Evolutionary conservation across 306 rosid genomes (phyloP).

Genomic region (Gillenia trifoliata): DNA sequence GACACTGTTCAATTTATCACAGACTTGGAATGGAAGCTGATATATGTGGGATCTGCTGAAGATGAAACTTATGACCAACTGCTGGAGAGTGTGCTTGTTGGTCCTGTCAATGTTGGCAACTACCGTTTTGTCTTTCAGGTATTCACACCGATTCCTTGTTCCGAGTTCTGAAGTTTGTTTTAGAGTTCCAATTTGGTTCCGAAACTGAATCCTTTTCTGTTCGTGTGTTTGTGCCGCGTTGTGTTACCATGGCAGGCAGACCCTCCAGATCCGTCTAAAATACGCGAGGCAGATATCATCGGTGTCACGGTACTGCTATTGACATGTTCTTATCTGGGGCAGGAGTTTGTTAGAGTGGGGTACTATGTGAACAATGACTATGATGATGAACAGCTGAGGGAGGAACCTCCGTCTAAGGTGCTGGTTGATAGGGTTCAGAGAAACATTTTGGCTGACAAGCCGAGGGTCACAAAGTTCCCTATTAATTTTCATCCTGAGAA

Average conservation of each 20-base stretch:
- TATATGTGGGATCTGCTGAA: slow-evolving; percentile 89
- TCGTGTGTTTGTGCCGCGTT: background rate
- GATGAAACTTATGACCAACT: slow-evolving; percentile 90
- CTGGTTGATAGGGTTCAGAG: slow-evolving; percentile 70
- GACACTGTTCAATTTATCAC: slow-evolving; percentile 3
- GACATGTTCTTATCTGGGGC: slow-evolving; percentile 87
- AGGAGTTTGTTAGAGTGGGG: slow-evolving; percentile 84
- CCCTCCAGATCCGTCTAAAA: slow-evolving; percentile 89
- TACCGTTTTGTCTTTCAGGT: slow-evolving; percentile 87
- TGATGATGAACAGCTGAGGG: slow-evolving; percentile 85
- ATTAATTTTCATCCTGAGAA: slow-evolving; percentile 57
- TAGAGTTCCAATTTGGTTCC: background rate
- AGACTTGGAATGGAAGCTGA: slow-evolving; percentile 96
- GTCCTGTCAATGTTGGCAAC: slow-evolving; percentile 91
- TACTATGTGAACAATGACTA: slow-evolving; percentile 94
- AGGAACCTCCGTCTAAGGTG: slow-evolving; percentile 85
- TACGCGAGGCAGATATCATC: slow-evolving; percentile 87
- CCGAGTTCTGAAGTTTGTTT: background rate
- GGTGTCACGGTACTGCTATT: slow-evolving; percentile 79
- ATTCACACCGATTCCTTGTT: slow-evolving; percentile 1
- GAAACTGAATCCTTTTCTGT: background rate
- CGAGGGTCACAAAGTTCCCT: slow-evolving; percentile 90
- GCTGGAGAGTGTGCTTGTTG: slow-evolving; percentile 87
- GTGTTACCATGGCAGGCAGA: slow-evolving; percentile 55
- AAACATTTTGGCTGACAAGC: slow-evolving; percentile 88